Evolutionary conservation across 805 yeast species (phyloP).

Genomic region (Cyberlindnera misumaiensis): DNA sequence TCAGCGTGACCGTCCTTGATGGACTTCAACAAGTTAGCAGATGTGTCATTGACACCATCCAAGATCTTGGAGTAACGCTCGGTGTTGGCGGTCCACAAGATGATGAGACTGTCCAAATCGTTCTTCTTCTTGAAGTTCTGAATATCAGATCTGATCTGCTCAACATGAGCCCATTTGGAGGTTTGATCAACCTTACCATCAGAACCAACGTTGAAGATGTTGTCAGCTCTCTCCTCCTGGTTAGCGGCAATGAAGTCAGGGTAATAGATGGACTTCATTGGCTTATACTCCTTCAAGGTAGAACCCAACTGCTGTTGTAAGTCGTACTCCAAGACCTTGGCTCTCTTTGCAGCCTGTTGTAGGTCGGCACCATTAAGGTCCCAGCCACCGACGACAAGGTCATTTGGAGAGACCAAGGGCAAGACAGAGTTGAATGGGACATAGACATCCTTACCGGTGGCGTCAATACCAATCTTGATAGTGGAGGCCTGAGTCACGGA

Average conservation of each 20-base stretch:
- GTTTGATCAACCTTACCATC: slow-evolving; percentile 43
- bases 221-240: slow-evolving; percentile 88
- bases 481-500: slow-evolving; percentile 93
- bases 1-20: slow-evolving; percentile 77
- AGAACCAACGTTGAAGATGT: slow-evolving; percentile 56
- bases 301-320: slow-evolving; percentile 71
- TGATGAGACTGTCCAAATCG: slow-evolving; percentile 76
- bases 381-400: slow-evolving; percentile 90
- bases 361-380: slow-evolving; percentile 73
- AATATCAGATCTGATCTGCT: slow-evolving; percentile 78
- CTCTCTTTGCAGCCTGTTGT: slow-evolving; percentile 74
- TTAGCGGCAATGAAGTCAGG: slow-evolving; percentile 96
- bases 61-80: slow-evolving; percentile 82
- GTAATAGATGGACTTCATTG: slow-evolving; percentile 83
- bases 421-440: slow-evolving; percentile 87
- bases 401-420: slow-evolving; percentile 87
- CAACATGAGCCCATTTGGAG: slow-evolving; percentile 86
- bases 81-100: slow-evolving; percentile 96
- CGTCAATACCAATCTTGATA: slow-evolving; percentile 80
- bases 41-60: slow-evolving; percentile 80
- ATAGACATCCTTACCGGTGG: slow-evolving; percentile 74
- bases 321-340: slow-evolving; percentile 80
- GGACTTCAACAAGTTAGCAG: slow-evolving; percentile 67
- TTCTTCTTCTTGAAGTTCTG: slow-evolving; percentile 66
- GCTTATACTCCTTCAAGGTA: slow-evolving; percentile 53